Percentiles rank a stretch among this genome's conserved stretches.
Evolutionary conservation across 768 basidiomycete genomes (phyloP).

Genomic region (Punctularia strigosozonata): DNA sequence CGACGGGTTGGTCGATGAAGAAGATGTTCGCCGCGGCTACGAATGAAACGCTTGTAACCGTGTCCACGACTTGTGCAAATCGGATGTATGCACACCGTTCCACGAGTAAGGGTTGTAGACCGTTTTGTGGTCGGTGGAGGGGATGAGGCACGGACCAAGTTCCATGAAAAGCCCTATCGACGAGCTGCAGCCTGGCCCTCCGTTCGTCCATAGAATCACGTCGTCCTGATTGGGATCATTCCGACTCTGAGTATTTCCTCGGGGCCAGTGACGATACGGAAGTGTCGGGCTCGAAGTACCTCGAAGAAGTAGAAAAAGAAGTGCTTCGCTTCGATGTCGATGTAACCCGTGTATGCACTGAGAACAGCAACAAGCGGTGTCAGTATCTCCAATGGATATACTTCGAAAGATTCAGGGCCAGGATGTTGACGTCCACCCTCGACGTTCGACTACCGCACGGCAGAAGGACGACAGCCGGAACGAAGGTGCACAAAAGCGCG

Average conservation of each 20-base stretch:
- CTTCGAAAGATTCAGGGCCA: too few relatives aligned
- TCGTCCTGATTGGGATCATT: constrained; percentile 43
- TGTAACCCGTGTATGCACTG: constrained; percentile 58
- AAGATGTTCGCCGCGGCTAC: constrained; percentile 49
- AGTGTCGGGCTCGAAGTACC: background rate
- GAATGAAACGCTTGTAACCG: too few relatives aligned
- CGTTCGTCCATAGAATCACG: constrained; percentile 46
- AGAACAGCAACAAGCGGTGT: background rate
- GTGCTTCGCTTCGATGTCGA: constrained; percentile 53
- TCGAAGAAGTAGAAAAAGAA: constrained; percentile 73
- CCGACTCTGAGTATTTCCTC: too few relatives aligned
- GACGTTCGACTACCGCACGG: too few relatives aligned
- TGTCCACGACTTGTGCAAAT: too few relatives aligned
- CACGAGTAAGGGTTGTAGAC: constrained; percentile 46
- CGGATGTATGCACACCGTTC: too few relatives aligned
- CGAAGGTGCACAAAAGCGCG: too few relatives aligned
- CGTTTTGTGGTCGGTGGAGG: constrained; percentile 18
- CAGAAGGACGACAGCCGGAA: too few relatives aligned
- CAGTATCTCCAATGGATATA: too few relatives aligned
- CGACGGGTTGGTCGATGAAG: constrained; percentile 31
- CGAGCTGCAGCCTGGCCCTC: constrained; percentile 28
- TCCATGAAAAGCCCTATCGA: constrained; percentile 30
- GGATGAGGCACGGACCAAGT: constrained; percentile 15
- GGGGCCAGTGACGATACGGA: too few relatives aligned
- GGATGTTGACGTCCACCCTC: too few relatives aligned